Evolutionary conservation across 176 grass and related monocot genomes (phyloP), one percentile per base, ranked within the genome.

Genomic region (Oryza punctata): DNA sequence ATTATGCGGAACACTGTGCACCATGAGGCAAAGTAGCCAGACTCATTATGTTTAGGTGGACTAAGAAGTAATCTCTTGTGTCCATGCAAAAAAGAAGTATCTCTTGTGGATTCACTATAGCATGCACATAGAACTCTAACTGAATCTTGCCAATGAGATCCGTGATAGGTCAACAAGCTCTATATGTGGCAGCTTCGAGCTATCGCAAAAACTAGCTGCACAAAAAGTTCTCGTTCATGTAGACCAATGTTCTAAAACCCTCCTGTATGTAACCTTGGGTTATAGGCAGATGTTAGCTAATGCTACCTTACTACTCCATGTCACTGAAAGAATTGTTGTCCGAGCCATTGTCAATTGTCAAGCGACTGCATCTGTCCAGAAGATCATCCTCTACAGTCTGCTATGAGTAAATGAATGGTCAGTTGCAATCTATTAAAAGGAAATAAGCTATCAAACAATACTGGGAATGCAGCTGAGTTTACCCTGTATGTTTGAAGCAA

Each of bases 401-500:
- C 38, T 11, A 67, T 7, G 45, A 35, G 15, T 50, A 15, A 65
- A 67, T 28, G 15, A 41, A 68, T 35, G 24, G 61, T 91, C 66
- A 67, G 65, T 23, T 67, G 71, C 19, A 76, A 45, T 47, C 26
- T 21, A 78, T 6, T 8, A 64, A 28, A 30, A 75, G 65, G 3
- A 67, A 21, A 65, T 29, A 3, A 74, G 63, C 7, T 21, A 65
- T 66, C 19, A 73, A 61, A 72, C 12, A 1, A 38, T 77, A 27
- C 47, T 19, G 66, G 26, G 11, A 81, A 52, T 46, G 8, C 61
- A 25, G 26, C 27, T 75, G 45, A 73, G 72, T 84, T 71, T 64
- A 91, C 85, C 85, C 77, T 88, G 85, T 91, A 91, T 19, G 89
- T 88, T 41, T 88, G 81, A 81, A 91, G 89, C 72, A 88, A 72